Base-by-base conservation (phyloP, 1,284 basidiomycete species). In the Vanrija sp. region DNA sequence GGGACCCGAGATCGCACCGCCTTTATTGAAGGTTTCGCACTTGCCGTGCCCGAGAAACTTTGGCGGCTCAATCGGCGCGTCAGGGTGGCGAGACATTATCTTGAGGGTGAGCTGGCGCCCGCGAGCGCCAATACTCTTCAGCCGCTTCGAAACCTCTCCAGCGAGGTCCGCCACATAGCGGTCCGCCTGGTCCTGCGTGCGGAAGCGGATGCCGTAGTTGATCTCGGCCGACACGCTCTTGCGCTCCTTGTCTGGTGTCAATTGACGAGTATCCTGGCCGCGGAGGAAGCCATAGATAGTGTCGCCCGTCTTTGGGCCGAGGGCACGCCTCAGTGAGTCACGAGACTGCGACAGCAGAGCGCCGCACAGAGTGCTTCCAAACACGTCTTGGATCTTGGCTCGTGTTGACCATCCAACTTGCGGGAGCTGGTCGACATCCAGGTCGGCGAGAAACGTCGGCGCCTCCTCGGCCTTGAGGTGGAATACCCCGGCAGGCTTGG, bases 11-110 rank as follows among this genome's bases (percentile, higher is more conserved):
- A 94, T 77, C 2, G 82, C 73, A 0, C 77, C 77, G 60, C 88
- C 87, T 68, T 87, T 88, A 69, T 85, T 92, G 76, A 86, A 88
- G 0, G 84, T 81, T 50, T 93, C 85, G 71, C 93, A 97, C 10
- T 82, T 75, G 1, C 95, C 95, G 66, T 98, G 94, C 0, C 95
- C 95, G 62, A 98, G 80, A 61, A 97, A 97, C 88, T 98, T 98
- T 0, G 94, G 87, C n/a, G 89, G 83, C 67, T 98, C 96, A 12
- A 88, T 78, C 0, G 94, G 93, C 0, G 95, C 91, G 49, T 82
- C 83, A 0, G 88, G 84, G 69, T 90, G 86, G 7, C 95, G 83
- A 61, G 86, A 85, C 88, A 98, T 87, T 57, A 98, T 78, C 72
- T 94, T 95, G 59, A 97, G 73, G 0, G 88, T 92, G 20, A 96